phyloP scores from a whole-genome alignment of 768 basidiomycete genomes.

The Suillus sp. region DNA sequence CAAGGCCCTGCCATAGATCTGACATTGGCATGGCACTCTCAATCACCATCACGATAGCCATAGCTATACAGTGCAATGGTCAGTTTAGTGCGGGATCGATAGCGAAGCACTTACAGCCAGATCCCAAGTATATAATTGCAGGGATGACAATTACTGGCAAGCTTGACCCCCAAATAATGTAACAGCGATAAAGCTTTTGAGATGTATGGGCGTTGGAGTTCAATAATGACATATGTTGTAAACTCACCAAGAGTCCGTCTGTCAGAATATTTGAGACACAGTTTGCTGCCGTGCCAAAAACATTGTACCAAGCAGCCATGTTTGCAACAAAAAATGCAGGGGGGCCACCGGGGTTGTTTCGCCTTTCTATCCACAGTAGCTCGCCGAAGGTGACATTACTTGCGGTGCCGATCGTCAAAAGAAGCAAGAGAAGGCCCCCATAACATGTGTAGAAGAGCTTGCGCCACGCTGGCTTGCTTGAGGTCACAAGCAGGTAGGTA shows the following conservation, averaged over 20 bases:
- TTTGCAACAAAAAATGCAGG: constrained; percentile 30
- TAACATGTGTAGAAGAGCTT: neutral
- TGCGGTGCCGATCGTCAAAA: constrained; percentile 28
- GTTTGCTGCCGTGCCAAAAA: constrained; percentile 25
- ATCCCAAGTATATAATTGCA: constrained; percentile 9
- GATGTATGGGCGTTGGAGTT: neutral
- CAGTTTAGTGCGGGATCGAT: neutral
- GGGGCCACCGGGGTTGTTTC: constrained; percentile 32
- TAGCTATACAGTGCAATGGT: neutral
- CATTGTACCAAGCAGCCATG: constrained; percentile 29
- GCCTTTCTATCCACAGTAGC: constrained; percentile 34
- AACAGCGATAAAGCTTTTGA: constrained; percentile 38
- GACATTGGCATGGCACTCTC: neutral
- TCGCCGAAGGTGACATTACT: constrained; percentile 27
- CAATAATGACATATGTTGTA: neutral
- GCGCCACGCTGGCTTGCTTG: neutral
- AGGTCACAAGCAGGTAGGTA: neutral
- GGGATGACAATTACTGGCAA: constrained; percentile 7
- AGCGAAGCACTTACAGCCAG: neutral
- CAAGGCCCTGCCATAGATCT: constrained; percentile 6
- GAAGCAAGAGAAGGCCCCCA: constrained; percentile 17
- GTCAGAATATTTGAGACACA: constrained; percentile 29
- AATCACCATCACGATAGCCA: neutral
- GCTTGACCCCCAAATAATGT: constrained; percentile 30
- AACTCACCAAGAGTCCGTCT: constrained; percentile 35